Conservation (phyloP, 2,329 filamentous ascomycete genomes). For the Graphilbum fragrans region DNA sequence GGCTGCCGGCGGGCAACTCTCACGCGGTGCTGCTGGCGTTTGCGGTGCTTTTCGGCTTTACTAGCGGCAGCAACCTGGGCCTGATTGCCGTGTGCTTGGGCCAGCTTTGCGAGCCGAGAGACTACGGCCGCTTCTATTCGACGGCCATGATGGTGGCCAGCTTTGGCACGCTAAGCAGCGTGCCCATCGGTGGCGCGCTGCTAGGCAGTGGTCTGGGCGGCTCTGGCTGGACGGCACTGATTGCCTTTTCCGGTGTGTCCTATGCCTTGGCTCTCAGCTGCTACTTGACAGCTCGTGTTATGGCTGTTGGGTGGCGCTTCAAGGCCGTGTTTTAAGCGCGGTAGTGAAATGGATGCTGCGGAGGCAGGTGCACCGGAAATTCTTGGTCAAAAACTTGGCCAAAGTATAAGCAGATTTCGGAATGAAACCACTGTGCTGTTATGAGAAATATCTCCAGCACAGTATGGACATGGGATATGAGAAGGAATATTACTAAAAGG, state of each 20-base stretch:
- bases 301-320: constrained; percentile 23
- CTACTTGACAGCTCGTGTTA: constrained; percentile 20
- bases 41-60: constrained; percentile 64
- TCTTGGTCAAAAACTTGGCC: background rate
- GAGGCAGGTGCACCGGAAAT: no score
- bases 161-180: constrained; percentile 46
- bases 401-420: background rate
- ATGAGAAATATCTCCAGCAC: no score
- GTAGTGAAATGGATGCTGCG: background rate
- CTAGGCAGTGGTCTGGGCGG: constrained; percentile 18
- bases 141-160: constrained; percentile 69
- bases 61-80: constrained; percentile 65
- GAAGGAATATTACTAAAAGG: no score
- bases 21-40: constrained; percentile 54
- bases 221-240: constrained; percentile 23
- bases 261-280: constrained; percentile 21
- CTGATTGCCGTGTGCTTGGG: constrained; percentile 73
- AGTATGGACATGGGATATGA: no score
- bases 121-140: constrained; percentile 57
- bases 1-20: constrained; percentile 50
- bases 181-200: constrained; percentile 29
- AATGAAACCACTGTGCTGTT: background rate
- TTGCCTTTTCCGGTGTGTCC: constrained; percentile 24
- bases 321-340: constrained; percentile 14
- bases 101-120: constrained; percentile 63